phyloP scores from a whole-genome alignment of 2,329 filamentous ascomycete species.

The Ophiostoma angusticollis region DNA sequence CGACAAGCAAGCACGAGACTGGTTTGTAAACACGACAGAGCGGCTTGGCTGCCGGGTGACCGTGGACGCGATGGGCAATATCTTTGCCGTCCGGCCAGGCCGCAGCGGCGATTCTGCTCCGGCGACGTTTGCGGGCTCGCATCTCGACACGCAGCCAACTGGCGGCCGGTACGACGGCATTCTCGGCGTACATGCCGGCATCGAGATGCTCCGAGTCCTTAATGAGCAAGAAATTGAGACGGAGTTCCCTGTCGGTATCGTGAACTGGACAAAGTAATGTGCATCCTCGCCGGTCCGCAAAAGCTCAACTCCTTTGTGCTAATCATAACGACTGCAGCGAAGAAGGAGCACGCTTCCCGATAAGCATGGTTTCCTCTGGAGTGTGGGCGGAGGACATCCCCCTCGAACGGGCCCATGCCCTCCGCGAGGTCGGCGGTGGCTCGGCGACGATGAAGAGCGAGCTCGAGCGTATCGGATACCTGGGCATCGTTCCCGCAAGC shows the following conservation, averaged over 20 bases:
- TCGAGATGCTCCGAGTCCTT: slow-evolving; percentile 58
- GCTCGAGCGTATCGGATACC: slow-evolving; percentile 58
- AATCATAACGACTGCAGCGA: slow-evolving; percentile 35
- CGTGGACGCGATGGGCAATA: slow-evolving; percentile 70
- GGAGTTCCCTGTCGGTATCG: slow-evolving; percentile 56
- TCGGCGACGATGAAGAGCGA: slow-evolving; percentile 54
- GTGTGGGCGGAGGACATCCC: slow-evolving; percentile 63
- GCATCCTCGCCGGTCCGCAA: too few relatives aligned
- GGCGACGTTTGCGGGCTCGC: slow-evolving; percentile 57
- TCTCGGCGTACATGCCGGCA: slow-evolving; percentile 56
- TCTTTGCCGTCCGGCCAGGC: slow-evolving; percentile 60
- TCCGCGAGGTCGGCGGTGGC: slow-evolving; percentile 49
- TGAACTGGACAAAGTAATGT: slow-evolving; percentile 64
- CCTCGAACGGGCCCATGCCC: slow-evolving; percentile 43
- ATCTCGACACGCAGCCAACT: slow-evolving; percentile 50
- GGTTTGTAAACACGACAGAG: slow-evolving; percentile 55
- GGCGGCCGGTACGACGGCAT: slow-evolving; percentile 68
- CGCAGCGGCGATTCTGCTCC: slow-evolving; percentile 38
- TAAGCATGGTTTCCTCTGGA: slow-evolving; percentile 59
- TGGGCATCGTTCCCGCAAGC: slow-evolving; percentile 44
- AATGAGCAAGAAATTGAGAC: slow-evolving; percentile 60
- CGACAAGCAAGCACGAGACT: slow-evolving; percentile 60
- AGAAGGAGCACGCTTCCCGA: slow-evolving; percentile 68
- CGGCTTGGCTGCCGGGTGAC: slow-evolving; percentile 52
- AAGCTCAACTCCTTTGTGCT: not conserved